Evolutionary conservation across 2,329 filamentous ascomycete species (phyloP).

Genomic region (Pezicula radicicola): DNA sequence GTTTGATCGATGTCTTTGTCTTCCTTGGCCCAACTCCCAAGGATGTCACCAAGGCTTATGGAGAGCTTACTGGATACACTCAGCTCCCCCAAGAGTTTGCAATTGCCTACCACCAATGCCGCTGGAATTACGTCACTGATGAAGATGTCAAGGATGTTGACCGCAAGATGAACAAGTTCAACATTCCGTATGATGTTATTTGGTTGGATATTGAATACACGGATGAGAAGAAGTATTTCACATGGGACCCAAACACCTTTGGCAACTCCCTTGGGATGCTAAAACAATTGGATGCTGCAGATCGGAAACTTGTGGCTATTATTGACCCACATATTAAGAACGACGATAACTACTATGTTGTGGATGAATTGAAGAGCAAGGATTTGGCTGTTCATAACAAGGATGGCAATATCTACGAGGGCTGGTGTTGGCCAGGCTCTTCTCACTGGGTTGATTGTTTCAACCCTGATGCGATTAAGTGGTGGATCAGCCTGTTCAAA

Average conservation of each 20-base stretch:
- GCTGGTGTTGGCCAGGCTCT: slow-evolving; percentile 98
- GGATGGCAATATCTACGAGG: slow-evolving; percentile 83
- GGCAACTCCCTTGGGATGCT: slow-evolving; percentile 83
- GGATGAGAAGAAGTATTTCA: slow-evolving; percentile 96
- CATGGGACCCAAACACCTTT: slow-evolving; percentile 90
- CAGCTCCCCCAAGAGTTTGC: slow-evolving; percentile 90
- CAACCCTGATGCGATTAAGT: slow-evolving; percentile 84
- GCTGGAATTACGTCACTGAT: slow-evolving; percentile 98
- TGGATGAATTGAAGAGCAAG: slow-evolving; percentile 79
- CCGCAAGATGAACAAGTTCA: slow-evolving; percentile 89
- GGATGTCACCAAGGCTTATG: slow-evolving; percentile 78
- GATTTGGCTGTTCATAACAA: slow-evolving; percentile 86
- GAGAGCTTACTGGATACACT: slow-evolving; percentile 87
- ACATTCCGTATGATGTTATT: slow-evolving; percentile 97
- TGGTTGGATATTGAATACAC: slow-evolving; percentile 99
- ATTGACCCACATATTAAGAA: slow-evolving; percentile 99
- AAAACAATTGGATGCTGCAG: slow-evolving; percentile 78
- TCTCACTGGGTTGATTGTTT: slow-evolving; percentile 97
- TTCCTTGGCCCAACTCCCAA: slow-evolving; percentile 86
- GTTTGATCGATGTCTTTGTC: slow-evolving; percentile 87
- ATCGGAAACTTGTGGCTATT: slow-evolving; percentile 88
- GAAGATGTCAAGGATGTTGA: slow-evolving; percentile 97
- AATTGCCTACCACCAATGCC: slow-evolving; percentile 93
- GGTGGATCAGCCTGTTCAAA: slow-evolving; percentile 89
- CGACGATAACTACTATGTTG: slow-evolving; percentile 70